Evolutionary conservation across 805 yeast genomes (phyloP).

Genomic region (Hanseniaspora pseudoguilliermondii): DNA sequence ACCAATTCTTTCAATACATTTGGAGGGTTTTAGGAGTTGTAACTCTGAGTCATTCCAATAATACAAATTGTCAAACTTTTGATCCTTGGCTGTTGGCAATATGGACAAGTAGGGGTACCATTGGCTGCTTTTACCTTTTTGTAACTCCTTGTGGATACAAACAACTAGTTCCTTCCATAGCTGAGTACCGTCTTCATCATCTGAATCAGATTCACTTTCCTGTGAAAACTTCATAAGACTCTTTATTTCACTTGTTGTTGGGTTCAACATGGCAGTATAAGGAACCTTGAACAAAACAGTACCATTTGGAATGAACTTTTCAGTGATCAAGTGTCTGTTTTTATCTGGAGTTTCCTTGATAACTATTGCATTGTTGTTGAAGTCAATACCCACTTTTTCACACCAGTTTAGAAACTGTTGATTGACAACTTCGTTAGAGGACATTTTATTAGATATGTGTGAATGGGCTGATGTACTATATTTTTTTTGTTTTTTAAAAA

Average conservation of each 20-base stretch:
- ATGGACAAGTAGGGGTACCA: constrained; percentile 67
- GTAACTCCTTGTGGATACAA: constrained; percentile 49
- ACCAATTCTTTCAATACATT: constrained; percentile 60
- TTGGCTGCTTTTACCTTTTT: constrained; percentile 33
- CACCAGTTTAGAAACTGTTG: constrained; percentile 37
- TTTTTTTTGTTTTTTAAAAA: too few relatives aligned
- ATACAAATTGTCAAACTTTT: constrained; percentile 53
- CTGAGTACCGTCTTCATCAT: constrained; percentile 20
- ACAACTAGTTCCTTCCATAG: constrained; percentile 75
- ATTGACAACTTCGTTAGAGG: constrained; percentile 25
- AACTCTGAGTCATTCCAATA: constrained; percentile 65
- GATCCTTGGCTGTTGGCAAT: constrained; percentile 36
- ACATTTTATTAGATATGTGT: not conserved
- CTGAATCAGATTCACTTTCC: not conserved
- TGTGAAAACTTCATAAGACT: constrained; percentile 17
- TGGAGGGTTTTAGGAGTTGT: constrained; percentile 49
- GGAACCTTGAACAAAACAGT: constrained; percentile 65
- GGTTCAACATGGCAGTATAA: constrained; percentile 39
- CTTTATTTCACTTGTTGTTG: constrained; percentile 44
- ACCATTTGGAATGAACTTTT: constrained; percentile 43
- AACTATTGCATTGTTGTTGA: constrained; percentile 42
- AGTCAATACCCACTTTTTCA: constrained; percentile 27
- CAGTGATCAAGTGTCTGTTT: constrained; percentile 48
- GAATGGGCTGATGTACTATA: too few relatives aligned
- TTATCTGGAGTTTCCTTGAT: constrained; percentile 46